Evolutionary conservation across 164 flowering plant genomes (phyloP), one percentile per base, ranked within the genome.

Genomic region (Chloranthus sessilifolius): DNA sequence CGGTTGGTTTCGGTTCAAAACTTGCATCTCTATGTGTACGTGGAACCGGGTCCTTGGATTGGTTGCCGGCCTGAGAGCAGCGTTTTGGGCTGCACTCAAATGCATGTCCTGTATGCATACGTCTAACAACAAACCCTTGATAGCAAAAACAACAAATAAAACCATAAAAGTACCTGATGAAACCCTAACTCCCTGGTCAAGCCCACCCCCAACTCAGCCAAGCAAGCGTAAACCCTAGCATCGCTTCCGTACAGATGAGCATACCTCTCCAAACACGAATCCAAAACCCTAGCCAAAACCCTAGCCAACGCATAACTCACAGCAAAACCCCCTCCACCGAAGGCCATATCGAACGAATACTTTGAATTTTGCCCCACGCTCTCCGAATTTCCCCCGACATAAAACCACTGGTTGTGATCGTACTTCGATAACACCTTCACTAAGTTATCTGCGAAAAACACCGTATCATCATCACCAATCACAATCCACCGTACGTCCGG

Each of bases 301-400:
- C 52, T 63, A 4, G 82, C 95, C 4, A 91, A 65, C 0, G 86
- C 65, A 7, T 56, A 40, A 53, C 98, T 91, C 1, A 91, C 60
- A 0, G 88, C 98, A 57, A 78, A 82, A 4, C 98, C 98, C 1
- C 86, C 98, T 1, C 96, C 98, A 0, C 98, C 98, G 54, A 74
- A 91, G 6, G 88, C 97, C 97, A 89, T 89, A 5, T 65, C 80
- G 43, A 83, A 83, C 33, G 83, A 78, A 52, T 69, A 30, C 70
- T 61, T 67, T 41, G 20, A 24, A 51, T 82, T 92, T 74, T 82
- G 91, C 43, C 73, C 80, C 29, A 74, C 69, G 41, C 77, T 67
- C 79, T 86, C 95, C 40, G 94, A 80, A 46, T 38, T 73, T 16
- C 75, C 65, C 58, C 92, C 97, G 4, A 85, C 42, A 48, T 89